Base-by-base conservation (phyloP, 495 filamentous ascomycete genomes). In the Haplographium delicatum region DNA sequence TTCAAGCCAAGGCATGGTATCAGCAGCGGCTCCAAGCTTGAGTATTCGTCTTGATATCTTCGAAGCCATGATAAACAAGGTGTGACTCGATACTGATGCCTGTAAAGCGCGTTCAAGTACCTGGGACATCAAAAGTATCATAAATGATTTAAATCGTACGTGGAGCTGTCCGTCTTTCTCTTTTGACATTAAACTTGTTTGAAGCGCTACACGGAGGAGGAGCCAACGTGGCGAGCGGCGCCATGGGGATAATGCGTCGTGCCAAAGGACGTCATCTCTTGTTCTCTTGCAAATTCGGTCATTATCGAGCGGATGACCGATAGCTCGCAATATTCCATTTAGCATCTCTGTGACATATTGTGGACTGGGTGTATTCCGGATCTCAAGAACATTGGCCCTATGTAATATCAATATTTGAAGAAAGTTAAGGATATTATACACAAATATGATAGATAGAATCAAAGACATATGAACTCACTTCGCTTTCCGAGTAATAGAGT, bases 141-240 rank as follows among this genome's bases (percentile, higher is more conserved):
- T 78, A 47, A 81, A 73, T 0, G 56, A 38, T 44, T 87, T 87
- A 65, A 84, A 85, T 0, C 61, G 48, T 9, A 49, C 45, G 7
- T 52, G 20, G 7, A 50, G 42, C n/a, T n/a, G n/a, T n/a, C n/a
- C n/a, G 22, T 51, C 37, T 7, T 46, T 27, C 0, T 15, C 19
- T 4, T 49, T 16, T 0, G 25, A 33, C 1, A 71, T n/a, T 11
- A 54, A 42, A 22, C 46, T 37, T 0, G 38, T 48, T 39, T 83
- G 80, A 26, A 85, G 44, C 0, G 66, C 54, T 1, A 83, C 79
- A 0, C 83, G 77, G 9, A 83, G 39, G 0, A 86, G 63, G 1
- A 85, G 62, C 82, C 82, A 86, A 0, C 78, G 44, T 0, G 79
- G 57, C 16, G 80, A 84, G 26, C 83, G 48, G 7, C 71, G 69